These are phyloP conservation scores for Amphibolis antarctica DNA, from an alignment of 106 monocot species.

Conservation along the genomic window DNA sequence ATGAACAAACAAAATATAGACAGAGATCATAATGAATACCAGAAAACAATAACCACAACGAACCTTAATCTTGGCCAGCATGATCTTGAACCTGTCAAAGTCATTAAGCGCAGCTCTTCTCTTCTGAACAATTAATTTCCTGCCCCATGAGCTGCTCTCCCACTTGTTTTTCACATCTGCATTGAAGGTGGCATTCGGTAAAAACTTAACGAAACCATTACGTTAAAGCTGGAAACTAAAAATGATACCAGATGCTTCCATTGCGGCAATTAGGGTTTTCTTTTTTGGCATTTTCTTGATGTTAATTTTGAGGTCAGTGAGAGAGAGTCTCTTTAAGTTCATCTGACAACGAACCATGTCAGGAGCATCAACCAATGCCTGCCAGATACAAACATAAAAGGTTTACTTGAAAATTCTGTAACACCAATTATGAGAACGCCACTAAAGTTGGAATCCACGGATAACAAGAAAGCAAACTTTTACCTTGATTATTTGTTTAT, in stretches of 20 bases:
- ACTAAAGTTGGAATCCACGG: too few species aligned
- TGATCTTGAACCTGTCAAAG: conserved; percentile 18
- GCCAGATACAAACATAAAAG: too few species aligned
- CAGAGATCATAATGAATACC: neutral
- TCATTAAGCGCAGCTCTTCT: conserved; percentile 10
- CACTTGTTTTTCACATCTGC: conserved; percentile 16
- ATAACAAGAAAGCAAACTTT: too few species aligned
- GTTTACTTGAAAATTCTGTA: too few species aligned
- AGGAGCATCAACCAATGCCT: conserved; percentile 17
- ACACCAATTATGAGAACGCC: too few species aligned
- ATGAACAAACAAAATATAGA: neutral
- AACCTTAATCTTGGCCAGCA: conserved; percentile 18
- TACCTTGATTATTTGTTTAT: too few species aligned
- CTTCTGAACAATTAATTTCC: conserved; percentile 15
- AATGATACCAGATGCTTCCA: conserved; percentile 13
- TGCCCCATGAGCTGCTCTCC: conserved; percentile 14
- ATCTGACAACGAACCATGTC: conserved; percentile 15
- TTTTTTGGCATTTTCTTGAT: conserved; percentile 15
- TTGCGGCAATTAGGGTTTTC: conserved; percentile 11
- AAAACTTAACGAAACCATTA: neutral
- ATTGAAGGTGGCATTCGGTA: neutral
- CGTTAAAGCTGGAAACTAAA: neutral
- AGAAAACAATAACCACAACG: neutral
- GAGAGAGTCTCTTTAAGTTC: conserved; percentile 15
- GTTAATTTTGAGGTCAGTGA: conserved; percentile 19